Evolutionary conservation across 352 stramenopile species (phyloP).

Genomic region (Phytophthora europaea): DNA sequence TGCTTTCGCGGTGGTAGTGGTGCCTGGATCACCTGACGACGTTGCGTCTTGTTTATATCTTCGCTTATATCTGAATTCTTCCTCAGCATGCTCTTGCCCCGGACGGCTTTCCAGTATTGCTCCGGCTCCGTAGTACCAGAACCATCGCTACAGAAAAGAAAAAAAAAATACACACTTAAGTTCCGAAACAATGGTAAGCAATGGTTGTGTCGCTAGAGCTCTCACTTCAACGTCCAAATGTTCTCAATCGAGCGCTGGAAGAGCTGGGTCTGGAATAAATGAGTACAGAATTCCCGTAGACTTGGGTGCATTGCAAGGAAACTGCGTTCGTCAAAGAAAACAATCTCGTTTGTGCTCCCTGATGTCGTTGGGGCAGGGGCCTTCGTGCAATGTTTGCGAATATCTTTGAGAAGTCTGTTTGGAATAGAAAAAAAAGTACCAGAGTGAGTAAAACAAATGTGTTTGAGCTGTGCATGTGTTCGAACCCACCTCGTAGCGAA

Average conservation of each 20-base stretch:
- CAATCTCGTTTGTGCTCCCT: conserved; percentile 7
- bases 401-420: conserved; percentile 68
- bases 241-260: conserved; percentile 79
- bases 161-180: conserved; percentile 20
- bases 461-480: not conserved
- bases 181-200: not conserved
- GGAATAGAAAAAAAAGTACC: not conserved
- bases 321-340: conserved; percentile 63
- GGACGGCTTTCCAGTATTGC: conserved; percentile 54
- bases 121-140: conserved; percentile 43
- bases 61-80: conserved; percentile 49
- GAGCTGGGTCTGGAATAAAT: conserved; percentile 81
- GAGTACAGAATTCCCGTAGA: conserved; percentile 68
- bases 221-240: conserved; percentile 32
- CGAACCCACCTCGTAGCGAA: conserved; percentile 59
- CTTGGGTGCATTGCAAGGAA: conserved; percentile 70
- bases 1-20: conserved; percentile 32
- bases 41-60: conserved; percentile 42
- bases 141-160: conserved; percentile 19
- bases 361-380: conserved; percentile 8
- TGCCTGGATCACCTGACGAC: conserved; percentile 45
- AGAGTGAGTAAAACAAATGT: not conserved
- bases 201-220: not conserved
- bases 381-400: conserved; percentile 65
- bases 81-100: conserved; percentile 55